Evolutionary conservation across 2,329 filamentous ascomycete genomes (phyloP), one percentile per base, ranked within the genome.

Genomic region (Aspergillus proliferans): DNA sequence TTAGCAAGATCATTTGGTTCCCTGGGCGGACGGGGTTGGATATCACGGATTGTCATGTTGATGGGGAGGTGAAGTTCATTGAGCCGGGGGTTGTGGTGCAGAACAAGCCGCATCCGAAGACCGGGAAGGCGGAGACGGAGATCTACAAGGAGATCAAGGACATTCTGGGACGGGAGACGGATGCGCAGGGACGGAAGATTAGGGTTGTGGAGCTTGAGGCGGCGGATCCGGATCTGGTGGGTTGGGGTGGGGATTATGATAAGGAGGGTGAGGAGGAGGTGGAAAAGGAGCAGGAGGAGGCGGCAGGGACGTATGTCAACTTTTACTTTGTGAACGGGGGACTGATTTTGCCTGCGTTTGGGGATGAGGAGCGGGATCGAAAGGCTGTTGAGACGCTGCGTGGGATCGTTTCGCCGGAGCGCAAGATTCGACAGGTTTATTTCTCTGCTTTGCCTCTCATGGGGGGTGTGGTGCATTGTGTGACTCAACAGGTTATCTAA

Each of bases 381-480:
- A 52, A 49, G n/a, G 59, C 62, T 2, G 18, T 59, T 15, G 57
- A 60, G 22, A 52, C 55, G 14, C 44, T 62, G 14, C 53, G 59
- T 40, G 36, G 14, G 2, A 39, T 64, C 18, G 14, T 36, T n/a
- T 48, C 56, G 18, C 60, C 61, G 3, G 53, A 59, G 5, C 51
- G 62, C 7, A 51, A 55, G 34, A 47, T 63, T 9, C 50, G 55
- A 18, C 59, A 62, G 39, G 61, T 66, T 15, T 53, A 48, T 43
- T 48, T 60, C n/a, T 58, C 53, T 45, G 59, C 54, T 15, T 56
- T 66, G 30, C 59, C 62, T n/a, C 47, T 62, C 18, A 57, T 53
- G 26, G 63, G 63, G 6, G 62, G 63, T 6, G 62, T 59, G 24
- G 51, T 66, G 38, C 63, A 66, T 50, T 63, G 63, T 52, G 55